These are phyloP conservation scores for Cyanidiococcus yangmingshanensis DNA, from an alignment of 23 red algal species.

Conservation along the genomic window DNA sequence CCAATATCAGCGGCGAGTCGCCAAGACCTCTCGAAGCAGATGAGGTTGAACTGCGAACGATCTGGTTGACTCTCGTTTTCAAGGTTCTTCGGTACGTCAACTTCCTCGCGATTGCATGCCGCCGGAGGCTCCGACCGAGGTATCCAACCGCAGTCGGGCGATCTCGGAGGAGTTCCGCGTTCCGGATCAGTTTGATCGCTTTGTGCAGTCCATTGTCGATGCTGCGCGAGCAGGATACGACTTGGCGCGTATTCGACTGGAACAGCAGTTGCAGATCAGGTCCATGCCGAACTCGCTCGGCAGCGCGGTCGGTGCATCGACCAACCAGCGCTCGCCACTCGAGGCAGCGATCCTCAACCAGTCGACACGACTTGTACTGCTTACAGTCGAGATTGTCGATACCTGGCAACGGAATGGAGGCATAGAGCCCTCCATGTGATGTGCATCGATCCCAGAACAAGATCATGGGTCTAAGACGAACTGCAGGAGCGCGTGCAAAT, in stretches of 20 bases:
- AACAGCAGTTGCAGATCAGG: background rate
- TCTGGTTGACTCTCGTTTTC: slow-evolving; percentile 28
- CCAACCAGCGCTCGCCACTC: background rate
- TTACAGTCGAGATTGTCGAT: slow-evolving; percentile 14
- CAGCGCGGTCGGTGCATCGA: background rate
- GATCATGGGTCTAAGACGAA: too few species aligned
- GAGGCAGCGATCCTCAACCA: slow-evolving; percentile 24
- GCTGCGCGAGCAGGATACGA: slow-evolving; percentile 22
- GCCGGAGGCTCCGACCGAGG: slow-evolving; percentile 1
- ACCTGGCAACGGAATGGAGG: background rate
- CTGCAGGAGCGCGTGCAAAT: too few species aligned
- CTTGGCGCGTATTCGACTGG: slow-evolving; percentile 15
- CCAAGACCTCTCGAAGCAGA: slow-evolving; percentile 12
- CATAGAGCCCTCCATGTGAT: background rate
- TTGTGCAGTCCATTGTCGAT: slow-evolving; percentile 21
- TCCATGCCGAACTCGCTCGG: background rate
- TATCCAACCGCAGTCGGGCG: background rate
- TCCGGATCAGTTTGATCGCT: slow-evolving; percentile 20
- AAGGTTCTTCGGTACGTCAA: slow-evolving; percentile 21
- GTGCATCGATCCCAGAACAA: too few species aligned
- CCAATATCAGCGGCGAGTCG: background rate
- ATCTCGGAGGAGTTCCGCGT: slow-evolving; percentile 15
- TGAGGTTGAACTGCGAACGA: slow-evolving; percentile 29
- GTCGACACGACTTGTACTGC: slow-evolving; percentile 12
- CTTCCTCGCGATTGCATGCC: slow-evolving; percentile 15